Evolutionary conservation across 2,329 filamentous ascomycete genomes (phyloP), one percentile per base, ranked within the genome.

Genomic region (Ceratocystis destructans): DNA sequence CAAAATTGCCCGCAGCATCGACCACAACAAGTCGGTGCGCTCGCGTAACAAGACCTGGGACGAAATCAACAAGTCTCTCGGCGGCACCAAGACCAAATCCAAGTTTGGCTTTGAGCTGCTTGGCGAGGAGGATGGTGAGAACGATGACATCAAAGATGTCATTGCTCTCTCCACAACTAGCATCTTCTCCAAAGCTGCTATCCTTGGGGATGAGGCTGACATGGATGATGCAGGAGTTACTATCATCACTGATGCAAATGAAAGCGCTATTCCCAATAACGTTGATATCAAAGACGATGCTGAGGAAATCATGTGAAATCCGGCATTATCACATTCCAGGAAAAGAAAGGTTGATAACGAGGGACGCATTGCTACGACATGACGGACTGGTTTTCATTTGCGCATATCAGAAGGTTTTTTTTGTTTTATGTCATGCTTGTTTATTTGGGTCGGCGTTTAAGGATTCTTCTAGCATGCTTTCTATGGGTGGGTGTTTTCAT

Each of bases 1-100:
- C 70, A 86, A 84, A 75, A 75, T 83, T 41, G 76, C 80, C 72
- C 80, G 78, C 74, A 86, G 83, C 73, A 77, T 82, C 70, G 77
- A 74, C 10, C 76, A 79, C 63, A 78, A 79, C 0, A 75, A 76
- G 66, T 75, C 70, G 17, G 77, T 83, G 7, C 78, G 83, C 70
- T 72, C 75, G 53, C 75, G 83, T 68, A 77, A 77, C 22, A 82
- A 82, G 72, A 75, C 75, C 3, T 86, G 83, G 83, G 82, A 85
- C 1, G 79, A 83, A 6, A 76, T 85, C 70, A 86, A 86, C 72
- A 78, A 77, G 70, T 68, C 72, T 71, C 72, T 55, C 71, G 70
- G 2, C 72, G 71, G 25, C 70, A 69, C 61, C 71, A 70, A 25
- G 70, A 65, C 1, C 69, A 70, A 65, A 41, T 65, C 59, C 17